Evolutionary conservation across 257 asterid species (phyloP).

Genomic region (Solanum sejunctum): DNA sequence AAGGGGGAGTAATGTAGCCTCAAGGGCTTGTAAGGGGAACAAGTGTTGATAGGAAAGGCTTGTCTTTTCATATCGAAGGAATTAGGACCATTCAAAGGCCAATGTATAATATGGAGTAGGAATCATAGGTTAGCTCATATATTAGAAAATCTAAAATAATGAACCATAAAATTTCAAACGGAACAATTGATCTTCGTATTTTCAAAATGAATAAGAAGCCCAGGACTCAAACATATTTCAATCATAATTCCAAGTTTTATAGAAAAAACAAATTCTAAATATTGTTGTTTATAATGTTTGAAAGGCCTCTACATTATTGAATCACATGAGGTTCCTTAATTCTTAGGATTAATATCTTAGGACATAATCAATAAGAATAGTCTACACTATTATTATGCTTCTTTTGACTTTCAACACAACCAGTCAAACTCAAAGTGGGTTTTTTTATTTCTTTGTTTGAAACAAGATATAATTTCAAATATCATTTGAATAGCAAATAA

Average conservation of each 20-base stretch:
- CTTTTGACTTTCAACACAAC: neutral
- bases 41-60: neutral
- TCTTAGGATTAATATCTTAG: neutral
- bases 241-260: too few relatives aligned
- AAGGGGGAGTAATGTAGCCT: neutral
- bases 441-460: neutral
- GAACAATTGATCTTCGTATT: too few relatives aligned
- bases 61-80: too few relatives aligned
- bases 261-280: too few relatives aligned
- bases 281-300: too few relatives aligned
- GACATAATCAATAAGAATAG: neutral
- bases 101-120: too few relatives aligned
- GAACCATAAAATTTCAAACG: too few relatives aligned
- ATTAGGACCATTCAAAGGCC: too few relatives aligned
- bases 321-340: neutral
- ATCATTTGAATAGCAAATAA: neutral
- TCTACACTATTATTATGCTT: neutral
- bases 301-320: too few relatives aligned
- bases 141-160: too few relatives aligned
- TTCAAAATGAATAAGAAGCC: neutral
- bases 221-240: neutral
- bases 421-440: neutral
- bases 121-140: neutral
- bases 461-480: neutral
- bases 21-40: neutral